Conservation (phyloP, 148 eudicot genomes). For the Salicornia ramosissima region DNA sequence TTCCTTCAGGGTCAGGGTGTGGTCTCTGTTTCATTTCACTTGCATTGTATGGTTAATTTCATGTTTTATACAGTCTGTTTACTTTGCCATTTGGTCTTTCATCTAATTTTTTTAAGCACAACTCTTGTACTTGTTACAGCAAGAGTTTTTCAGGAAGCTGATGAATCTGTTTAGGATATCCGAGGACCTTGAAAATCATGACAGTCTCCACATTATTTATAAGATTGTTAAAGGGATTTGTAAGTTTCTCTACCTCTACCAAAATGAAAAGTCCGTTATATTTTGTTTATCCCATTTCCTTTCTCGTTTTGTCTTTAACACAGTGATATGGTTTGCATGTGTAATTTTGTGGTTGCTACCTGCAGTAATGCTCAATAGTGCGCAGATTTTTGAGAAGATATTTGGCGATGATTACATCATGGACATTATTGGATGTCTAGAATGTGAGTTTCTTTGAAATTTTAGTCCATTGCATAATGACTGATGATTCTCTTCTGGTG, state of each 20-base stretch:
- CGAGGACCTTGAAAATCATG: slow-evolving; percentile 83
- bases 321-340: slow-evolving; percentile 1
- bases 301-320: no score
- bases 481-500: not conserved
- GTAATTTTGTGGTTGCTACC: slow-evolving; percentile 10
- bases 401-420: slow-evolving; percentile 81
- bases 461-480: not conserved
- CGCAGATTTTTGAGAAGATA: slow-evolving; percentile 75
- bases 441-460: slow-evolving; percentile 55
- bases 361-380: slow-evolving; percentile 90
- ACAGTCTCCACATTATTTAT: slow-evolving; percentile 74
- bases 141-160: slow-evolving; percentile 80
- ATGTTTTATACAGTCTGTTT: not conserved
- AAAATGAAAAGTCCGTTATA: not conserved
- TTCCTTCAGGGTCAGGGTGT: no score
- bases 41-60: not conserved
- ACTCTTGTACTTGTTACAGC: slow-evolving; percentile 45
- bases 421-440: slow-evolving; percentile 87
- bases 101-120: slow-evolving; percentile 11
- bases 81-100: not conserved
- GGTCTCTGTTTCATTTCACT: not conserved
- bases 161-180: slow-evolving; percentile 74
- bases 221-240: slow-evolving; percentile 84
- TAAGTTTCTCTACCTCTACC: slow-evolving; percentile 33
- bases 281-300: not conserved